A percentile compares a stretch with the other conserved stretches of the same genome.
Evolutionary conservation across 345 rosid genomes (phyloP).

Genomic region (Eucalyptus cloeziana): DNA sequence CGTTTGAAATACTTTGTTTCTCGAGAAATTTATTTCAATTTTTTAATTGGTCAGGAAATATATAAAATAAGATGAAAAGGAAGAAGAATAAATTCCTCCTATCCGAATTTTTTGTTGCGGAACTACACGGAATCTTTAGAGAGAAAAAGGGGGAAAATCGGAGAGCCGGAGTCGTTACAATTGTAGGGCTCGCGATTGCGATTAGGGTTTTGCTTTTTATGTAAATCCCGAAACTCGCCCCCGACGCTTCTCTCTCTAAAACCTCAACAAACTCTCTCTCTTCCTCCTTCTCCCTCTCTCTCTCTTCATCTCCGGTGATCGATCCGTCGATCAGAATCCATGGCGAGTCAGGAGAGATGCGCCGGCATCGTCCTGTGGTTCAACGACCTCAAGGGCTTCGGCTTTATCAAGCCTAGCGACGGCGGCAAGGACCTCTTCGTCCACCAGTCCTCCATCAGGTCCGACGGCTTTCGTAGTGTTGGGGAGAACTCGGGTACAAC

Average conservation of each 20-base stretch:
- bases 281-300: not conserved
- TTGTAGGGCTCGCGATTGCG: not conserved
- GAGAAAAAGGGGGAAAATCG: not conserved
- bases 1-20: not conserved
- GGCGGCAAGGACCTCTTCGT: constrained; percentile 65
- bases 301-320: not conserved
- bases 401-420: constrained; percentile 61
- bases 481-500: no score
- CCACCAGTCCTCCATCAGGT: constrained; percentile 53
- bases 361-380: constrained; percentile 49
- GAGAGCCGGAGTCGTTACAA: not conserved
- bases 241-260: not conserved
- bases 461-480: constrained; percentile 31
- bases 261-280: not conserved
- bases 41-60: no score
- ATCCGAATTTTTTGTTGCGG: not conserved
- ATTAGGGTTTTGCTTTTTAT: not conserved
- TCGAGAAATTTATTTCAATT: not conserved
- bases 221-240: not conserved
- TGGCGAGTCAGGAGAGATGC: constrained; percentile 33
- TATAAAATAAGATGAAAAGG: no score
- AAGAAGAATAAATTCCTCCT: no score
- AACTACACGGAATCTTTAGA: not conserved
- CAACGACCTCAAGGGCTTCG: constrained; percentile 48
- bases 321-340: not conserved